phyloP scores from a whole-genome alignment of 495 filamentous ascomycete genomes.

The Podospora tetraspora region DNA sequence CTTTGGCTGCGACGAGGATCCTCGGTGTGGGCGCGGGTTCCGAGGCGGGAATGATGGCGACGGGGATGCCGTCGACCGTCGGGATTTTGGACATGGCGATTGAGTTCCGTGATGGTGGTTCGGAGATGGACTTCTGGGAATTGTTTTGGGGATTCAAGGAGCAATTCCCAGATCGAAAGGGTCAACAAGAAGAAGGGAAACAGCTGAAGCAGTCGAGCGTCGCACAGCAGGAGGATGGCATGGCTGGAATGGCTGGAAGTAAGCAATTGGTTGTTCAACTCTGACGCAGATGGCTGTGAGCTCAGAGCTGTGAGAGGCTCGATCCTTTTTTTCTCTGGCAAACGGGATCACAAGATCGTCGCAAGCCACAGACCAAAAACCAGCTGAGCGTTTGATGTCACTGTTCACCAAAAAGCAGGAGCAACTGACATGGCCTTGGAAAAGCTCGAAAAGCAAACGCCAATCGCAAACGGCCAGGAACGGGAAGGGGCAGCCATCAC shows the following conservation, averaged over 20 bases:
- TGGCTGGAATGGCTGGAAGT: neutral
- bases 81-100: conserved; percentile 25
- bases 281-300: neutral
- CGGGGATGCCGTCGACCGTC: conserved; percentile 35
- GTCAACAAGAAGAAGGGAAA: neutral
- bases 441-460: neutral
- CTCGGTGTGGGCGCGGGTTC: conserved; percentile 7
- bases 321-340: neutral
- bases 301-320: no score
- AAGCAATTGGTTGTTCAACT: neutral
- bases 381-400: neutral
- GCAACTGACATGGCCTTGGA: neutral
- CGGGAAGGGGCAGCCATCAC: neutral
- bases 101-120: neutral
- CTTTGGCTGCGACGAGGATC: conserved; percentile 32
- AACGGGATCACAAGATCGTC: neutral
- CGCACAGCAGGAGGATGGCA: neutral
- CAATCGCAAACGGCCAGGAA: neutral
- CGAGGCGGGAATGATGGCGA: conserved; percentile 19
- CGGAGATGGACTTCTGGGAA: neutral
- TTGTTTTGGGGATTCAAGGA: neutral
- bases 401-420: neutral
- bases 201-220: neutral
- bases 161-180: neutral
- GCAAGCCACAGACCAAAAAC: neutral